Evolutionary conservation across 345 rosid genomes (phyloP), one percentile per base, ranked within the genome.

Genomic region (Populus alba): DNA sequence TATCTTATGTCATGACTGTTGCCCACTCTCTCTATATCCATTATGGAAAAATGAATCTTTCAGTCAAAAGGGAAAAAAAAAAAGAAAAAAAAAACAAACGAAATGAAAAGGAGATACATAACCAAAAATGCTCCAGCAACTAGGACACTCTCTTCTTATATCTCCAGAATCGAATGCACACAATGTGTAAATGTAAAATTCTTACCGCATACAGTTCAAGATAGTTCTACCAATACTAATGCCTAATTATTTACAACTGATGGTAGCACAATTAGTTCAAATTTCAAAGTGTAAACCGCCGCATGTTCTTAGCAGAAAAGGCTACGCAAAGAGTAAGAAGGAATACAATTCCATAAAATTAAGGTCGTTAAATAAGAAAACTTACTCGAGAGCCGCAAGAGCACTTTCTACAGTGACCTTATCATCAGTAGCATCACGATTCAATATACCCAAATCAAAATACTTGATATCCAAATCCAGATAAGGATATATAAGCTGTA

Each of bases 361-460:
- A 33, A 20, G 22, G 27, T 45, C 65, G 1, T 12, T 13, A 41
- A 38, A 84, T 8, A 68, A 41, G 45, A 41, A 41, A 41, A 84
- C 90, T 87, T 83, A 94, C 98, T 90, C 87, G 33, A 96, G 92
- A 82, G 98, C 79, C 27, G 99, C 97, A 81, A 88, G 88, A 10
- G 99, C 98, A 79, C 97, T 91, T 85, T 96, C 93, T 65, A 87
- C 80, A 0, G 99, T 94, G 73, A 96, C 95, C 70, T 83, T 85
- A 85, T 96, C 98, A 51, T 89, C 95, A 6, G 97, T 94, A 27
- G 95, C 95, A 79, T 96, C 97, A 0, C 98, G 98, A 80, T 94
- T 96, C 78, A 91, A 75, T 83, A 96, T 77, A 47, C 99, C 99
- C 87, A 96, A 81, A 83, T 96, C 98, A 63, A 87, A 96, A 82